A percentile compares a stretch with the other conserved stretches of the same genome.
Evolutionary conservation across 1,139 yeast genomes (phyloP).

Genomic region (Scheffersomyces titani): DNA sequence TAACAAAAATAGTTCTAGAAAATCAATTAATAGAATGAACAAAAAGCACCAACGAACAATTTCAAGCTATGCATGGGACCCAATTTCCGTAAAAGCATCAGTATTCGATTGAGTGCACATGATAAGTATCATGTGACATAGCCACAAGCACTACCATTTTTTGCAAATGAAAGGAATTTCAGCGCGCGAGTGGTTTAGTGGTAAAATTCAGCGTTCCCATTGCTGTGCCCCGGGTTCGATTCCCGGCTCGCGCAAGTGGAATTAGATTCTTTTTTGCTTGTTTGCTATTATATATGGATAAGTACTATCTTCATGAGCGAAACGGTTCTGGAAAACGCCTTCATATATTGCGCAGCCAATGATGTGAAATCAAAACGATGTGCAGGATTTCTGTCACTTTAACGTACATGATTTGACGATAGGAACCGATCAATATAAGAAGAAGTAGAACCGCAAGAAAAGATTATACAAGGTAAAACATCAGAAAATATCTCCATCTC

Average conservation of each 20-base stretch:
- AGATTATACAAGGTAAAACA: no score
- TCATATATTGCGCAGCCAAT: not conserved
- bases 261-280: no score
- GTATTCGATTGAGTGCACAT: not conserved
- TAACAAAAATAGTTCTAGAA: no score
- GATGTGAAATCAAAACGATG: not conserved
- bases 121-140: not conserved
- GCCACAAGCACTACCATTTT: not conserved
- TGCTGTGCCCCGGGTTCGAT: constrained; percentile 24
- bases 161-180: not conserved
- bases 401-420: not conserved
- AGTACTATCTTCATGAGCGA: not conserved
- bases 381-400: not conserved
- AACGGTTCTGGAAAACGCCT: not conserved
- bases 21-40: no score
- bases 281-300: not conserved
- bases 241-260: constrained; percentile 18
- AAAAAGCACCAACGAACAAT: no score
- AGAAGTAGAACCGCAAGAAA: not conserved
- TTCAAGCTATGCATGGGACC: no score
- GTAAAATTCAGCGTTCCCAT: constrained; percentile 22
- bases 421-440: not conserved
- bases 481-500: no score
- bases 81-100: no score
- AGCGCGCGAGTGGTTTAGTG: constrained; percentile 20